Evolutionary conservation across 2,329 filamentous ascomycete species (phyloP).

Genomic region (Cladophialophora psammophila): DNA sequence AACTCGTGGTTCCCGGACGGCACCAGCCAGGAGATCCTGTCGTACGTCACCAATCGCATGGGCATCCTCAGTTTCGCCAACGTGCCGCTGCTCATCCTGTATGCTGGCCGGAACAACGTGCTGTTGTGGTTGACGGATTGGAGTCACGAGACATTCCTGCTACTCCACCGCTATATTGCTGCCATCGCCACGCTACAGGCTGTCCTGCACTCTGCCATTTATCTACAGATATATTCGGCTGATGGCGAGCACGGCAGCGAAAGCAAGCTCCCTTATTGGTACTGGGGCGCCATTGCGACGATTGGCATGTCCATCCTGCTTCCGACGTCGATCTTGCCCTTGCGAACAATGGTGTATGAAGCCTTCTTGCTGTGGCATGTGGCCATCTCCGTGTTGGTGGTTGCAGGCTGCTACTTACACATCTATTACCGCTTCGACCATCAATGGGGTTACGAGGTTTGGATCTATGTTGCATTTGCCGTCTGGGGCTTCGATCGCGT

Average conservation of each 20-base stretch:
- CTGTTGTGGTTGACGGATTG: slow-evolving; percentile 42
- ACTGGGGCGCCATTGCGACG: slow-evolving; percentile 51
- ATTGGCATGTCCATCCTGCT: slow-evolving; percentile 43
- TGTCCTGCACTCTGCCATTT: slow-evolving; percentile 34
- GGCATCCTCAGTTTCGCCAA: slow-evolving; percentile 37
- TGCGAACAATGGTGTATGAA: slow-evolving; percentile 46
- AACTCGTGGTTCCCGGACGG: slow-evolving; percentile 36
- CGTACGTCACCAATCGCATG: slow-evolving; percentile 32
- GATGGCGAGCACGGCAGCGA: slow-evolving; percentile 21
- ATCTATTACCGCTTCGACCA: slow-evolving; percentile 49
- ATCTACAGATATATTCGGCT: slow-evolving; percentile 17
- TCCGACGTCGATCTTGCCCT: slow-evolving; percentile 40
- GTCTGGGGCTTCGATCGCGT: slow-evolving; percentile 59
- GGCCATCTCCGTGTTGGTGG: slow-evolving; percentile 43
- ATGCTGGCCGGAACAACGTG: slow-evolving; percentile 31
- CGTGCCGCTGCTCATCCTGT: slow-evolving; percentile 30
- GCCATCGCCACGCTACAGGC: slow-evolving; percentile 36
- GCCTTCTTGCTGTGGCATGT: slow-evolving; percentile 48
- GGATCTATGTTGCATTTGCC: slow-evolving; percentile 54
- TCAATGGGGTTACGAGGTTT: slow-evolving; percentile 57
- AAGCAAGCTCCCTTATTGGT: slow-evolving; percentile 30
- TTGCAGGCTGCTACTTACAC: slow-evolving; percentile 50
- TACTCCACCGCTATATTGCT: slow-evolving; percentile 49
- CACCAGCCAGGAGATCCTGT: slow-evolving; percentile 18
- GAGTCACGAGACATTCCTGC: slow-evolving; percentile 48